phyloP scores from a whole-genome alignment of 768 basidiomycete genomes.

The Termitomyces sp. region DNA sequence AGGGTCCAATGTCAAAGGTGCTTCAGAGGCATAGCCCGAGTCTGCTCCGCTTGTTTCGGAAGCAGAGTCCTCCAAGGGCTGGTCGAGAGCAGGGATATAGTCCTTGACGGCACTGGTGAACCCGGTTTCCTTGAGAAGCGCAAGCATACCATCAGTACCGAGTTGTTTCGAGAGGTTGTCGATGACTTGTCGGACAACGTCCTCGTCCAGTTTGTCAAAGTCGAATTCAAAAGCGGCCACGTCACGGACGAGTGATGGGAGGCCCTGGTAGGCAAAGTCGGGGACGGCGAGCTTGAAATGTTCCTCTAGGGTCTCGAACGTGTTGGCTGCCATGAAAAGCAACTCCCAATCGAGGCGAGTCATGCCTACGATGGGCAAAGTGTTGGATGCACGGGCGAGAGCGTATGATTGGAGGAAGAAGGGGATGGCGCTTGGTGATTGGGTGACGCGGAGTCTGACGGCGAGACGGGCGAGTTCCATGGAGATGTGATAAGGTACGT shows the following conservation, averaged over 20 bases:
- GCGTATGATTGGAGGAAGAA: constrained; percentile 42
- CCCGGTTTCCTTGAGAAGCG: constrained; percentile 25
- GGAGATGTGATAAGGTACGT: constrained; percentile 21
- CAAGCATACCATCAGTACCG: constrained; percentile 19
- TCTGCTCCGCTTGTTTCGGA: constrained; percentile 4
- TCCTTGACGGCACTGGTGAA: constrained; percentile 20
- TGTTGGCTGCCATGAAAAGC: constrained; percentile 35
- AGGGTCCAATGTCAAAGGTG: background rate
- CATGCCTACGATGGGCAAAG: constrained; percentile 24
- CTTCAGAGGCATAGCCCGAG: constrained; percentile 8
- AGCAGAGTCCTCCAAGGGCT: constrained; percentile 10
- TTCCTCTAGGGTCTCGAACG: constrained; percentile 27
- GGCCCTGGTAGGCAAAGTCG: constrained; percentile 29
- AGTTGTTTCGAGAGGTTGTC: constrained; percentile 18
- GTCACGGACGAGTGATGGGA: constrained; percentile 38
- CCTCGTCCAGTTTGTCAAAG: constrained; percentile 21
- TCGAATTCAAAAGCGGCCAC: constrained; percentile 27
- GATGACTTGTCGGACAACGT: constrained; percentile 21
- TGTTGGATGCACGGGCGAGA: constrained; percentile 22
- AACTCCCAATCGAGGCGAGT: constrained; percentile 38
- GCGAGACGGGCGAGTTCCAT: constrained; percentile 30
- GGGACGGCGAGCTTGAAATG: constrained; percentile 12
- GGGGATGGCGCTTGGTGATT: constrained; percentile 27
- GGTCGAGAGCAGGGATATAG: constrained; percentile 15
- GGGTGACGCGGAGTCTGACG: constrained; percentile 24